phyloP scores from a whole-genome alignment of 1,139 yeast species.

The Hyphopichia khmerensis region DNA sequence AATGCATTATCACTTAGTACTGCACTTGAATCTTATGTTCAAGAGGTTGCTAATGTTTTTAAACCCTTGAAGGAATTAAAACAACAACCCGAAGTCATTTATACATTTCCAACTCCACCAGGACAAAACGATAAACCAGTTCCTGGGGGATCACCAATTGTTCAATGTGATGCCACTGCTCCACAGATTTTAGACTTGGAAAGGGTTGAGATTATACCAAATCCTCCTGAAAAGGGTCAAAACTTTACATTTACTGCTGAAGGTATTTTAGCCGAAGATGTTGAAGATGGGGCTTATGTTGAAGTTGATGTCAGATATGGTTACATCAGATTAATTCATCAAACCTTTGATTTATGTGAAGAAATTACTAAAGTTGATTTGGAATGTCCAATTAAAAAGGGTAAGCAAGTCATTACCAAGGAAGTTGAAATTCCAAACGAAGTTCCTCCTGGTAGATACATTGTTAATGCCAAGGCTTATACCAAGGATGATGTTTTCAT shows the following conservation, averaged over 20 bases:
- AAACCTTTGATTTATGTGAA: conserved; percentile 89
- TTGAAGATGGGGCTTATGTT: conserved; percentile 85
- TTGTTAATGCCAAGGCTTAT: conserved; percentile 84
- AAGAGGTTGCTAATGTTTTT: conserved; percentile 19
- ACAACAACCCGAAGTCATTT: conserved; percentile 7
- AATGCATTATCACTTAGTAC: conserved; percentile 24
- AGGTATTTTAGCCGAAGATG: conserved; percentile 56
- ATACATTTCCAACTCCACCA: conserved; percentile 20
- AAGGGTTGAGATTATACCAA: conserved; percentile 65
- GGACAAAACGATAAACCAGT: conserved; percentile 57
- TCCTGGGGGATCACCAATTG: conserved; percentile 88
- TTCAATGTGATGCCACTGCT: conserved; percentile 65
- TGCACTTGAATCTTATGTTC: conserved; percentile 15
- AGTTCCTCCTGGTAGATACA: conserved; percentile 93
- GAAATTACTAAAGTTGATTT: conserved; percentile 78
- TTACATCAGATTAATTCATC: conserved; percentile 79
- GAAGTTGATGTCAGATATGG: conserved; percentile 93
- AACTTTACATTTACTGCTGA: conserved; percentile 76
- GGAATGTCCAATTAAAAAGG: conserved; percentile 76
- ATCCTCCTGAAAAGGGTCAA: conserved; percentile 83
- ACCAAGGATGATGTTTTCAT: conserved; percentile 77
- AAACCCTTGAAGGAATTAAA: conserved; percentile 4
- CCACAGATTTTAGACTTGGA: conserved; percentile 65
- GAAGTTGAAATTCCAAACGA: conserved; percentile 83
- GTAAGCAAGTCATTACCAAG: conserved; percentile 64